A percentile compares a stretch with the other conserved stretches of the same genome.
These are phyloP conservation scores for Yamadazyma sp. DNA, from an alignment of 1,139 yeast genomes.

Conservation along the genomic window DNA sequence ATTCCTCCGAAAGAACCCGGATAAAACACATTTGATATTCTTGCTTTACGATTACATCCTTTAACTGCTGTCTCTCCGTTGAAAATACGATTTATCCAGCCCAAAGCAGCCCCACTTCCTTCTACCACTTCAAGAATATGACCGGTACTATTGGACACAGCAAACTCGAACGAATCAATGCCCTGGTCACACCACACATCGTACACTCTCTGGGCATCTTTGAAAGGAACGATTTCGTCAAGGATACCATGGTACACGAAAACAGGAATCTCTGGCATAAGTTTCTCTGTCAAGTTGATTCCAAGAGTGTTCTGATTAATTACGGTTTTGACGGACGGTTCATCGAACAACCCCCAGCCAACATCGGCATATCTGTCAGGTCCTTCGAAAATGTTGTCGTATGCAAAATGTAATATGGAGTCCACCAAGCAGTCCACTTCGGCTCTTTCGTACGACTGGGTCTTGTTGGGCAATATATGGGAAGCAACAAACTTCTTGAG, in stretches of 20 bases:
- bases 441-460: conserved; percentile 13
- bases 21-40: conserved; percentile 24
- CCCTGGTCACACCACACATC: conserved; percentile 33
- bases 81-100: conserved; percentile 24
- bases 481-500: conserved; percentile 7
- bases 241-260: conserved; percentile 32
- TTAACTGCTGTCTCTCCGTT: conserved; percentile 22
- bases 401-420: conserved; percentile 12
- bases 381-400: conserved; percentile 19
- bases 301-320: conserved; percentile 21
- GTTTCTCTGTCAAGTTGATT: conserved; percentile 12
- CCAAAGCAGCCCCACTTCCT: conserved; percentile 31
- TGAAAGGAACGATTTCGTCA: conserved; percentile 32
- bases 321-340: conserved; percentile 8
- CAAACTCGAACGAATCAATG: conserved; percentile 27
- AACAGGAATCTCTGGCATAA: conserved; percentile 30
- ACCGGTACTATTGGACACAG: conserved; percentile 24
- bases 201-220: conserved; percentile 24
- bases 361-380: conserved; percentile 11
- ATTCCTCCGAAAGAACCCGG: conserved; percentile 19
- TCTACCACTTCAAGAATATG: conserved; percentile 25
- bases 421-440: conserved; percentile 14
- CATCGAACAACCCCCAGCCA: conserved; percentile 18
- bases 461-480: conserved; percentile 9
- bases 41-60: conserved; percentile 25